Base-by-base conservation (phyloP, 1,139 yeast species). In the Blastobotrys raffinosifermentans region DNA sequence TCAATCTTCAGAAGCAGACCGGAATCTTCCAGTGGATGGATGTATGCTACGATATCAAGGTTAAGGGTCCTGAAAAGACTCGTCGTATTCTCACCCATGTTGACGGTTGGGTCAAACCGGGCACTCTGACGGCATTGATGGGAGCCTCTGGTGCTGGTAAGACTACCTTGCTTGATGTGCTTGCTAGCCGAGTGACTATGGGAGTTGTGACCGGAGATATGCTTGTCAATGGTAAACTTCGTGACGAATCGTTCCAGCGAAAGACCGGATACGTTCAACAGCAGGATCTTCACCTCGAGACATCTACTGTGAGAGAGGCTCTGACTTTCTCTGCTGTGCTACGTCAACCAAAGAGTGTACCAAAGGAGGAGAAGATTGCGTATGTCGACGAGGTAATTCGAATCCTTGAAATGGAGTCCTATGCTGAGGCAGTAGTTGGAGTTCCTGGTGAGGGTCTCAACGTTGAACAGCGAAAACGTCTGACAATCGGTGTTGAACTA, bases 141-240 rank as follows among this genome's bases (percentile, higher is more conserved):
- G 94, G 94, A 48, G 82, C 89, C 15, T 80, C 93, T 16, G 94
- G 94, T 63, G 93, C 93, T 35, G 93, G 93, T 67, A 82, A 82
- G 56, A 83, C 93, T 11, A 82, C 93, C 1, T 57, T 77, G 33
- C 66, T 83, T 43, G 86, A 82, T 62, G 82, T 83, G 45, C 67
- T 82, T 47, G 85, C 91, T 19, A 80, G 79, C 49, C 76, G 94
- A 61, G 80, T 80, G 26, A 80, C 87, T 16, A 73, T 75, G 69
- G 93, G 93, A 63, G 79, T 78, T 32, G 80, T 82, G 34, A 72
- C 86, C 30, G 93, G 93, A 55, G 70, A 72, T 43, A 75, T 83
- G 70, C 74, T 78, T 61, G 89, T 82, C 37, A 80, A 81, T 59
- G 89, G 89, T 40, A 69, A 67, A 37, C 66, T 73, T 29, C 72